phyloP scores from a whole-genome alignment of 257 asterid species.

The Salvia miltiorrhiza region DNA sequence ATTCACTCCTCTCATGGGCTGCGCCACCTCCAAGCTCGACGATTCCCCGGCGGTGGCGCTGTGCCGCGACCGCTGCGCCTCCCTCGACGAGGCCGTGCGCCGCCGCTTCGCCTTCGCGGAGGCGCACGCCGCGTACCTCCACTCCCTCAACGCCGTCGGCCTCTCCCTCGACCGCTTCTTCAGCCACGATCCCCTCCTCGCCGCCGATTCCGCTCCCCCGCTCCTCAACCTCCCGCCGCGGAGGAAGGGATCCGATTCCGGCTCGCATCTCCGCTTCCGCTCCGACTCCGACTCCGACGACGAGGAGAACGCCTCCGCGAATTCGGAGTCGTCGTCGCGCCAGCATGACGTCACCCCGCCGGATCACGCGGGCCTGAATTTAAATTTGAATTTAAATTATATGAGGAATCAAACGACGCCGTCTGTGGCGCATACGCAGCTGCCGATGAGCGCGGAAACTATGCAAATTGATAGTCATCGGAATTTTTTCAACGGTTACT shows the following conservation, averaged over 20 bases:
- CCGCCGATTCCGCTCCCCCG: slow-evolving; percentile 35
- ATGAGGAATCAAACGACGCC: slow-evolving; percentile 66
- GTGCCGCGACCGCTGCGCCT: slow-evolving; percentile 82
- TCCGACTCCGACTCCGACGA: slow-evolving; percentile 44
- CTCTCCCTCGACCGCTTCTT: slow-evolving; percentile 63
- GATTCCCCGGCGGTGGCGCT: slow-evolving; percentile 84
- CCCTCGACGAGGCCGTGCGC: slow-evolving; percentile 76
- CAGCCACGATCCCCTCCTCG: slow-evolving; percentile 40
- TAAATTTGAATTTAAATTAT: slow-evolving; percentile 42
- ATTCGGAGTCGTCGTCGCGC: slow-evolving; percentile 46
- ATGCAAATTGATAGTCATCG: slow-evolving; percentile 49
- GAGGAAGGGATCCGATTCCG: slow-evolving; percentile 67
- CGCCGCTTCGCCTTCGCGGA: slow-evolving; percentile 79
- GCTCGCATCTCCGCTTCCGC: slow-evolving; percentile 71
- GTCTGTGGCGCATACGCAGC: slow-evolving; percentile 57
- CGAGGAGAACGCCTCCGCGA: slow-evolving; percentile 40
- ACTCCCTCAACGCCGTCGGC: slow-evolving; percentile 68
- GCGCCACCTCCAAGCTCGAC: slow-evolving; percentile 75
- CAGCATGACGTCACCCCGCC: slow-evolving; percentile 28
- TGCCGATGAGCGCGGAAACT: slow-evolving; percentile 62
- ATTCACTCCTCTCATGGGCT: slow-evolving; percentile 50
- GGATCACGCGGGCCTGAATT: slow-evolving; percentile 31
- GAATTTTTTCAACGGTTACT: slow-evolving; percentile 29
- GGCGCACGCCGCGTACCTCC: slow-evolving; percentile 68
- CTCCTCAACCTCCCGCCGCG: slow-evolving; percentile 54